Conservation (phyloP, 768 basidiomycete genomes). For the Cantharellus anzutake region DNA sequence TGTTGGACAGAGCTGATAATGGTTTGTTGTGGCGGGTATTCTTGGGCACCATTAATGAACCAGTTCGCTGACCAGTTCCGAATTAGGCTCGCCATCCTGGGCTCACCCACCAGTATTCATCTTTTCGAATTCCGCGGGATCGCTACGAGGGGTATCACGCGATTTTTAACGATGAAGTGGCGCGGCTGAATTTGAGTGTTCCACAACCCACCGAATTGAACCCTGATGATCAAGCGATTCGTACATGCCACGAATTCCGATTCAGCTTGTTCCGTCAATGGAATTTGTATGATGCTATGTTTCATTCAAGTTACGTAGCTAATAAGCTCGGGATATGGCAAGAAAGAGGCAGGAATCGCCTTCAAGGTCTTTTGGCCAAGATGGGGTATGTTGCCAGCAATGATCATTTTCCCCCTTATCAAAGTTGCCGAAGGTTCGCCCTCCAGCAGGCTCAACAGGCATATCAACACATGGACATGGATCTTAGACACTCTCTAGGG, state of each 20-base stretch:
- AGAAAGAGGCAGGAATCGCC: conserved; percentile 71
- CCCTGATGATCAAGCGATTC: conserved; percentile 72
- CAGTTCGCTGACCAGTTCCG: background rate
- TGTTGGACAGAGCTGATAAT: conserved; percentile 83
- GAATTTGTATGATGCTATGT: conserved; percentile 97
- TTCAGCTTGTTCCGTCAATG: conserved; percentile 95
- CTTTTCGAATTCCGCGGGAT: conserved; percentile 71
- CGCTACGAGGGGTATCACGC: conserved; percentile 67
- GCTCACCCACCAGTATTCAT: conserved; percentile 80
- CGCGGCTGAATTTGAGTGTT: conserved; percentile 59
- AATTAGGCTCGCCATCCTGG: conserved; percentile 75
- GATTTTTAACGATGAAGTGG: conserved; percentile 81
- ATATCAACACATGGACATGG: conserved; percentile 91
- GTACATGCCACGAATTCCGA: conserved; percentile 72
- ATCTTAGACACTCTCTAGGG: conserved; percentile 64
- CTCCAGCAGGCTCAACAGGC: conserved; percentile 86
- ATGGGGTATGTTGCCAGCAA: conserved; percentile 58
- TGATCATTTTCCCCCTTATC: background rate
- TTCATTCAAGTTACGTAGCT: conserved; percentile 90
- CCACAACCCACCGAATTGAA: conserved; percentile 21
- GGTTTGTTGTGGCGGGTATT: conserved; percentile 66
- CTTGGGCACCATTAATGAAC: background rate
- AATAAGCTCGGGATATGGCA: conserved; percentile 94
- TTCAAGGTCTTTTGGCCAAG: conserved; percentile 87
- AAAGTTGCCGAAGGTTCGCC: conserved; percentile 46